Conservation (phyloP, 2,329 filamentous ascomycete genomes). For the Plenodomus lindquistii region DNA sequence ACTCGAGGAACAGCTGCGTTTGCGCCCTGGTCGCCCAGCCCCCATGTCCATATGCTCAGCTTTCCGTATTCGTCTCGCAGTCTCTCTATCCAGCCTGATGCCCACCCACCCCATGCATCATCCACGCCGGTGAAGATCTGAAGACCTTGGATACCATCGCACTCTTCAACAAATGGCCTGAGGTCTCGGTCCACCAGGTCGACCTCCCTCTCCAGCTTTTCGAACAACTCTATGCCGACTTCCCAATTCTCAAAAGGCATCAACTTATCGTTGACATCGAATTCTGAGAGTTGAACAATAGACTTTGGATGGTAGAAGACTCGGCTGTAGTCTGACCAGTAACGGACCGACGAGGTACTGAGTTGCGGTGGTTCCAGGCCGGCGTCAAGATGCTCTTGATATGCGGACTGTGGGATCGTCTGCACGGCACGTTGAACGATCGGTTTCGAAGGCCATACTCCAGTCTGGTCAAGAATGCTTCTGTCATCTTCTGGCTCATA, state of each 20-base stretch:
- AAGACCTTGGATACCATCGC: conserved; percentile 86
- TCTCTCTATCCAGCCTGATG: conserved; percentile 58
- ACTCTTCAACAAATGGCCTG: conserved; percentile 86
- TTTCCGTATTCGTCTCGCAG: conserved; percentile 92
- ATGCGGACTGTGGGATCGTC: conserved; percentile 70
- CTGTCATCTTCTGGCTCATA: conserved; percentile 65
- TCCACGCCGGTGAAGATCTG: conserved; percentile 63
- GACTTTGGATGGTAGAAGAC: conserved; percentile 92
- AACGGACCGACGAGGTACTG: conserved; percentile 74
- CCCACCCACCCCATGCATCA: conserved; percentile 56
- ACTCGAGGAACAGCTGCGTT: conserved; percentile 44
- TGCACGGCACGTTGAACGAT: conserved; percentile 66
- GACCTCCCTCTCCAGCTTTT: conserved; percentile 57
- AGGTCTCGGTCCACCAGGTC: conserved; percentile 89
- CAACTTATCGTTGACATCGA: conserved; percentile 76
- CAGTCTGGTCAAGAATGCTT: conserved; percentile 24
- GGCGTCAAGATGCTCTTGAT: conserved; percentile 77
- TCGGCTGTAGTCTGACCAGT: conserved; percentile 95
- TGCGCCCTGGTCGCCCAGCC: conserved; percentile 64
- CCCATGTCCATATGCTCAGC: conserved; percentile 84
- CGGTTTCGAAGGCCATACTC: conserved; percentile 43
- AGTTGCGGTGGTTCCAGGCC: conserved; percentile 68
- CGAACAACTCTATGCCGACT: conserved; percentile 45
- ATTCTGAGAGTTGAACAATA: conserved; percentile 79
- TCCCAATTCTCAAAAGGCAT: conserved; percentile 78